Percentiles rank a stretch among this genome's conserved stretches.
Evolutionary conservation across 305 asterid species (phyloP).

Genomic region (Plantago lanceolata): DNA sequence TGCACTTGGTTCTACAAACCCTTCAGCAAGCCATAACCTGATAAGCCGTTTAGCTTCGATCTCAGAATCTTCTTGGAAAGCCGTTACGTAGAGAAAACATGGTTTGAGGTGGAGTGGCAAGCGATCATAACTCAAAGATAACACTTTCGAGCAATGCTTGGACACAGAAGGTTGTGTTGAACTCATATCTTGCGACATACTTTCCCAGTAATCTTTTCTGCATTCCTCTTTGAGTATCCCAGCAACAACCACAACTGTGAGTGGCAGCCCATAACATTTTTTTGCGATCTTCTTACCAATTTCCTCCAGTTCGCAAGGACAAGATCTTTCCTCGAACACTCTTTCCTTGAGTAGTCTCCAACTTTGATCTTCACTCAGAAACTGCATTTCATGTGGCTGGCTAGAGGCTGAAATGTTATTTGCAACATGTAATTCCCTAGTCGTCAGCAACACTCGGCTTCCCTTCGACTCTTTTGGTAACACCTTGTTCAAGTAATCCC

Average conservation of each 20-base stretch:
- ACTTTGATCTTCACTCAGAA: constrained; percentile 16
- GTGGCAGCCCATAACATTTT: constrained; percentile 33
- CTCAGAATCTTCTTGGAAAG: constrained; percentile 24
- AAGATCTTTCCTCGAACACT: constrained; percentile 14
- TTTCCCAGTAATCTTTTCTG: constrained; percentile 14
- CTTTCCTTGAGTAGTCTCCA: constrained; percentile 23
- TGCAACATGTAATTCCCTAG: constrained; percentile 18
- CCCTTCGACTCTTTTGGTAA: constrained; percentile 28
- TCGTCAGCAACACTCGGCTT: constrained; percentile 27
- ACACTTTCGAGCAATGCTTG: constrained; percentile 4
- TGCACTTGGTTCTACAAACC: constrained; percentile 14
- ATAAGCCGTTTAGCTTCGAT: constrained; percentile 14
- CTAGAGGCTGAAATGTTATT: neutral
- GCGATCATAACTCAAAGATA: constrained; percentile 22
- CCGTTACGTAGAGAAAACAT: constrained; percentile 29
- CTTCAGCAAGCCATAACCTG: constrained; percentile 28
- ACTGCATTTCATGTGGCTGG: constrained; percentile 8
- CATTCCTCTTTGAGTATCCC: constrained; percentile 20
- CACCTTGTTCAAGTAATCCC: constrained; percentile 20
- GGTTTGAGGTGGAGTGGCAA: constrained; percentile 26
- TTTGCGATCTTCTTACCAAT: constrained; percentile 21
- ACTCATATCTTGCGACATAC: constrained; percentile 3
- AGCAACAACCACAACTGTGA: constrained; percentile 26
- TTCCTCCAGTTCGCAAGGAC: neutral
- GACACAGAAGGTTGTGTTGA: neutral